Evolutionary conservation across 148 eudicot genomes (phyloP), one percentile per base, ranked within the genome.

Genomic region (Amaranthus palmeri): DNA sequence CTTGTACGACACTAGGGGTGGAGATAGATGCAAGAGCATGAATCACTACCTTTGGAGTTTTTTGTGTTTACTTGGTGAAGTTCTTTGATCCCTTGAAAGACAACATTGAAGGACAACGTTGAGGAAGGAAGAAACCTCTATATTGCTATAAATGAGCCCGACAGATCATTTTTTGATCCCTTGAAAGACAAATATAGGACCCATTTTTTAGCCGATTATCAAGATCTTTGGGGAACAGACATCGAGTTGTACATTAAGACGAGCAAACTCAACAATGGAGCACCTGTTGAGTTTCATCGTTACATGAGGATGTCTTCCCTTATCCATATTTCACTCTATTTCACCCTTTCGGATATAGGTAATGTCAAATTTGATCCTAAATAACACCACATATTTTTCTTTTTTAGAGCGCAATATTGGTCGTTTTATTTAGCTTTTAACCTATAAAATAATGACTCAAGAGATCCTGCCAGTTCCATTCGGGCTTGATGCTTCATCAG

Each of bases 11-110:
- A 44, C 83, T 17, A 92, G 93, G n/a, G 93, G 96, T 65, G 97
- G 96, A 52, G 99, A 92, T 70, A 80, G 88, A 68, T 95, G 99
- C 78, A 95, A 95, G 88, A 85, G 85, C 85, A 95, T 95, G 99
- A 83, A 87, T 64, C 99, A 95, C 40, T 95, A 80, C 72, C 73
- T 95, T 6, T 95, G 97, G 97, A 90, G 99, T 77, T 95, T 95
- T 77, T 81, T 83, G 83, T 95, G 99, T 77, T 92, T 96, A 10
- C 81, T 95, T 50, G 99, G 99, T 12, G 99, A 95, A 84, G 99
- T 95, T n/a, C n/a, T n/a, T n/a, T n/a, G n/a, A n/a, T n/a, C n/a
- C n/a, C n/a, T n/a, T n/a, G n/a, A n/a, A n/a, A n/a, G n/a, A n/a
- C 85, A 1, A 83, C 84, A 7, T 72, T 95, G 64, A 79, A 58